Base-by-base conservation (phyloP, 192 early-diverging fungal species). In the Borealophlyctis nickersoniae region DNA sequence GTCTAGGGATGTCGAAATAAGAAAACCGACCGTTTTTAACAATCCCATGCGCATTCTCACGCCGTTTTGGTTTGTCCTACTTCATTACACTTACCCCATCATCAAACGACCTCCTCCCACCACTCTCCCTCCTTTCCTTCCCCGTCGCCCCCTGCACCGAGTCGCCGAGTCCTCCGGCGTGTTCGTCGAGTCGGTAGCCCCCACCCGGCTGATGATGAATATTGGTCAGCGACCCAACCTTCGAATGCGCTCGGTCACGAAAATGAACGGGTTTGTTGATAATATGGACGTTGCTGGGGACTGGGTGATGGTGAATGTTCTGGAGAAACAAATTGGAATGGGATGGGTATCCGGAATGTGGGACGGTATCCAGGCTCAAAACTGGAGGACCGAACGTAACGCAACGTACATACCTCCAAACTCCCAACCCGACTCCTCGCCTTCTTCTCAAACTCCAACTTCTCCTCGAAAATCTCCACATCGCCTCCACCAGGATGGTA, bases 121-220 rank as follows among this genome's bases (percentile, higher is more conserved):
- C 13, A 11, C 50, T 13, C 3, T 26, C 23, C 4, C 50, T 51
- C 13, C 50, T 51, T 22, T 27, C 28, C 28, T 27, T 22, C 50
- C 23, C 50, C 22, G 28, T 11, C 3, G 2, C 22, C 50, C 50
- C 11, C 45, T 48, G 52, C 52, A 27, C 52, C 27, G 24, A 24
- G 9, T 7, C 11, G 9, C n/a, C 52, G 52, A 16, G 52, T 23
- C 52, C 9, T 11, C 7, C n/a, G n/a, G n/a, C 9, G 52, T 16
- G 30, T 58, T 28, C 24, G 9, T 14, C 56, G 16, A 34, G 27
- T 26, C 39, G 26, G 27, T 72, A 72, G 16, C 69, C 73, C 22
- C 75, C 71, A 32, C 71, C 71, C 1, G 81, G 81, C 4, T n/a
- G 24, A 55, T 84, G 82, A n/a, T 66, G 57, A 26, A 73, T 50